phyloP scores from a whole-genome alignment of 805 yeast species.

The Saccharomyces mikatae region DNA sequence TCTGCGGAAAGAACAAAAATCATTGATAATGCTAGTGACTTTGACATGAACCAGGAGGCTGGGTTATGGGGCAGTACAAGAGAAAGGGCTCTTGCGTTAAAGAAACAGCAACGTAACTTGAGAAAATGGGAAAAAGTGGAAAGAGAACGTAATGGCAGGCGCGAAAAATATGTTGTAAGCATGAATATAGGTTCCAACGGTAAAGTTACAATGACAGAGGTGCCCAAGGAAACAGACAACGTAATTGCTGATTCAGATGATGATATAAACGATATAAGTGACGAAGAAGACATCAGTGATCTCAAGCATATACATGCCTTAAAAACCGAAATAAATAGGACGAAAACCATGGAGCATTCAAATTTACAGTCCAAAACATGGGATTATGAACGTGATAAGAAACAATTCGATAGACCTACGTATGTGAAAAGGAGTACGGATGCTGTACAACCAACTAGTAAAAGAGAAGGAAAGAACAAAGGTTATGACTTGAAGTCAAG shows the following conservation, averaged over 20 bases:
- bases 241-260: slow-evolving; percentile 26
- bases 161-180: slow-evolving; percentile 58
- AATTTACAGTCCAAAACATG: slow-evolving; percentile 38
- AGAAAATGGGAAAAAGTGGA: slow-evolving; percentile 56
- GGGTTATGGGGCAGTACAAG: slow-evolving; percentile 76
- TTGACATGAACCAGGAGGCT: slow-evolving; percentile 43
- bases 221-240: slow-evolving; percentile 18
- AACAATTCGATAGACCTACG: slow-evolving; percentile 48
- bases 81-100: slow-evolving; percentile 80
- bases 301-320: slow-evolving; percentile 22
- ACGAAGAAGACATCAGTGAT: slow-evolving; percentile 31
- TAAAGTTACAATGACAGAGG: slow-evolving; percentile 59
- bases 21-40: slow-evolving; percentile 86
- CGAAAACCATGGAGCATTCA: slow-evolving; percentile 11
- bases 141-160: slow-evolving; percentile 58
- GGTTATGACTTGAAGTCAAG: slow-evolving; percentile 10
- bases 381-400: slow-evolving; percentile 51
- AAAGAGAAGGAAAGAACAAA: background rate
- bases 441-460: background rate
- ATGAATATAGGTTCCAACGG: slow-evolving; percentile 72
- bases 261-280: slow-evolving; percentile 30
- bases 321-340: slow-evolving; percentile 16
- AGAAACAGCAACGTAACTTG: slow-evolving; percentile 71
- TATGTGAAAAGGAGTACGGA: slow-evolving; percentile 23
- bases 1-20: slow-evolving; percentile 86